Conservation (phyloP, 208 protist species). For the Crithidia brevicula region DNA sequence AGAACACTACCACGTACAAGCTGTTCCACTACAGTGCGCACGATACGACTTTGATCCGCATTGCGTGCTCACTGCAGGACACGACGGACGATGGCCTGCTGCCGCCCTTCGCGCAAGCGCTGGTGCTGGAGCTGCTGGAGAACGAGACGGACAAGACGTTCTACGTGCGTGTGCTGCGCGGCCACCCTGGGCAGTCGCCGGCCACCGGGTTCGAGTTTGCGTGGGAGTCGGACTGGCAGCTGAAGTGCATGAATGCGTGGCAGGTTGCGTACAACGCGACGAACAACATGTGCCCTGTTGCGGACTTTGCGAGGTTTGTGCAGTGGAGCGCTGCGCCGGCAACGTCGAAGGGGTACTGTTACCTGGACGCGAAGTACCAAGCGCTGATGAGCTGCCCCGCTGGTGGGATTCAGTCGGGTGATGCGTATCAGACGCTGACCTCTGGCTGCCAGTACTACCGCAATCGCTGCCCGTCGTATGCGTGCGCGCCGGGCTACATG, state of each 20-base stretch:
- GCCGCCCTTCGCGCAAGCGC: conserved; percentile 54
- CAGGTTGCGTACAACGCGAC: conserved; percentile 33
- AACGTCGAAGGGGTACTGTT: conserved; percentile 45
- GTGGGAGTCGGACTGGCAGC: conserved; percentile 38
- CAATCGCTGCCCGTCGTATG: conserved; percentile 27
- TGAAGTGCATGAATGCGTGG: conserved; percentile 45
- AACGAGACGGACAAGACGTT: conserved; percentile 26
- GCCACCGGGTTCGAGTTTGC: conserved; percentile 35
- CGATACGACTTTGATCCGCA: conserved; percentile 41
- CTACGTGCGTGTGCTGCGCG: conserved; percentile 59
- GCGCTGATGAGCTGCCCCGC: conserved; percentile 25
- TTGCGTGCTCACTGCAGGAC: conserved; percentile 52
- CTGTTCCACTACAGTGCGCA: conserved; percentile 64
- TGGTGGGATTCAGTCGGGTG: conserved; percentile 14
- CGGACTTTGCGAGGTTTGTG: conserved; percentile 51
- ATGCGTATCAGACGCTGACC: conserved; percentile 4
- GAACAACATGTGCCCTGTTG: conserved; percentile 46
- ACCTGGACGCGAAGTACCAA: conserved; percentile 44
- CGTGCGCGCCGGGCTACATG: conserved; percentile 24
- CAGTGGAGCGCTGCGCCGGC: conserved; percentile 35
- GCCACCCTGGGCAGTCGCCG: conserved; percentile 41
- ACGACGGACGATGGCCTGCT: conserved; percentile 29
- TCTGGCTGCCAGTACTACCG: conserved; percentile 29
- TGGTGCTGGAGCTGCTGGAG: conserved; percentile 63
- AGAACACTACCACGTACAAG: conserved; percentile 33